Evolutionary conservation across 2,329 filamentous ascomycete species (phyloP).

Genomic region (Phaeosphaeriaceae sp.): DNA sequence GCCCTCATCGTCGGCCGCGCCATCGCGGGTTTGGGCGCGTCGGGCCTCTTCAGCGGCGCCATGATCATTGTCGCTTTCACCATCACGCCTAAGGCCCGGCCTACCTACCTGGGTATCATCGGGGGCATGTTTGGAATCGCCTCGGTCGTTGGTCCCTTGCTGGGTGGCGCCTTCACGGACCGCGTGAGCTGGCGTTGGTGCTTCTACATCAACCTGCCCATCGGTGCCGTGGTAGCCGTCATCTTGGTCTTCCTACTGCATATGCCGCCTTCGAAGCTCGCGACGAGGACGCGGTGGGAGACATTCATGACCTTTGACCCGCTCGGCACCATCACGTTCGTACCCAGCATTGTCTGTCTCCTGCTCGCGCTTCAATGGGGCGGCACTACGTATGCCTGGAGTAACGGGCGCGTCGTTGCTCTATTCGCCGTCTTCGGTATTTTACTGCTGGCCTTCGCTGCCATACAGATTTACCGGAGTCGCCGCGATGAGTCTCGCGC

Average conservation of each 20-base stretch:
- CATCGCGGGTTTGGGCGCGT: conserved; percentile 51
- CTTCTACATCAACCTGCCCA: conserved; percentile 16
- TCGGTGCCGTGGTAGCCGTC: not conserved
- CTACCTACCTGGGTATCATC: not conserved
- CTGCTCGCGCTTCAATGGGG: conserved; percentile 57
- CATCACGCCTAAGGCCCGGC: not conserved
- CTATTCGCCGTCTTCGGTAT: conserved; percentile 56
- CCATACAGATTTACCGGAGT: not conserved
- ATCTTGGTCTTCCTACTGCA: not conserved
- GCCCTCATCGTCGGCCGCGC: conserved; percentile 55
- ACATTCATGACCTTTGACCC: no score
- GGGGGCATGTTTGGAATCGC: conserved; percentile 1
- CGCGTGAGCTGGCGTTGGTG: conserved; percentile 10
- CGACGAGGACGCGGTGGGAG: no score
- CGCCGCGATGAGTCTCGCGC: not conserved
- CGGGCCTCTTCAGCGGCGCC: conserved; percentile 47
- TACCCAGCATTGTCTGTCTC: conserved; percentile 49
- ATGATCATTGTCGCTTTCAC: not conserved
- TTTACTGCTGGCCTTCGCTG: conserved; percentile 11
- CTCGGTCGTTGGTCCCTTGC: conserved; percentile 3
- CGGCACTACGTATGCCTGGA: conserved; percentile 50
- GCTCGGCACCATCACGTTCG: conserved; percentile 47
- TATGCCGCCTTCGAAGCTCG: not conserved
- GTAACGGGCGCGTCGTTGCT: conserved; percentile 50
- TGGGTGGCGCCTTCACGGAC: conserved; percentile 12